phyloP scores from a whole-genome alignment of 1,284 basidiomycete species.

The Anthracocystis panici-leucophaei region DNA sequence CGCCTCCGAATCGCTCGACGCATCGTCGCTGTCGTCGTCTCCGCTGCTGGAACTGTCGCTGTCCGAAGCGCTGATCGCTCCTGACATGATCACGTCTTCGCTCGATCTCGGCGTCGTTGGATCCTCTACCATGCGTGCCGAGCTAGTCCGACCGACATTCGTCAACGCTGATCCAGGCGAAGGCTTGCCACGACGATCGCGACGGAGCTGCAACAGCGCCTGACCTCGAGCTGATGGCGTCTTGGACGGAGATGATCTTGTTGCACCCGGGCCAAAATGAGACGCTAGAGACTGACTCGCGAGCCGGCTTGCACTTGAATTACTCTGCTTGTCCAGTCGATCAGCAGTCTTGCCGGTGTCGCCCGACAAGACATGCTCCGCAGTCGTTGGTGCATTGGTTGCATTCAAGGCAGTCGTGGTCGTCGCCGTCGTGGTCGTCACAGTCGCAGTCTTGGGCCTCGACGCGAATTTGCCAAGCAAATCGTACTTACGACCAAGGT shows the following conservation, averaged over 20 bases:
- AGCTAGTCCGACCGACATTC: slow-evolving; percentile 7
- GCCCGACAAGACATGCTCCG: slow-evolving; percentile 4
- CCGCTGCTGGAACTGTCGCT: slow-evolving; percentile 18
- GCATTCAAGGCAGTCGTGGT: not conserved
- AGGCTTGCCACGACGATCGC: slow-evolving; percentile 21
- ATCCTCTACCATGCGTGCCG: slow-evolving; percentile 11
- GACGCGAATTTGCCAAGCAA: slow-evolving; percentile 45
- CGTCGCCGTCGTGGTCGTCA: not conserved
- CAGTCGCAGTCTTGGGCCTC: slow-evolving; percentile 23
- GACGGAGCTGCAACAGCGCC: slow-evolving; percentile 29
- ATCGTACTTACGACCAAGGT: slow-evolving; percentile 44
- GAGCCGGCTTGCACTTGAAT: not conserved
- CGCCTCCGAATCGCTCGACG: slow-evolving; percentile 17
- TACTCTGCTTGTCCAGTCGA: slow-evolving; percentile 10
- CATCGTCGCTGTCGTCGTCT: slow-evolving; percentile 35
- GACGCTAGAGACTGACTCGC: slow-evolving; percentile 8
- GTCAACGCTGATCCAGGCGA: slow-evolving; percentile 11
- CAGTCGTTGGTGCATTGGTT: slow-evolving; percentile 2
- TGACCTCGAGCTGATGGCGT: slow-evolving; percentile 21
- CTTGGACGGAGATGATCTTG: slow-evolving; percentile 14
- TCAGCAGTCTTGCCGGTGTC: slow-evolving; percentile 5
- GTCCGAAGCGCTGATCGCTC: slow-evolving; percentile 12
- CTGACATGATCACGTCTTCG: slow-evolving; percentile 27
- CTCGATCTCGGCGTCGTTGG: slow-evolving; percentile 46
- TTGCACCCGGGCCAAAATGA: slow-evolving; percentile 4